phyloP scores from a whole-genome alignment of 345 rosid species.

The Linum usitatissimum region DNA sequence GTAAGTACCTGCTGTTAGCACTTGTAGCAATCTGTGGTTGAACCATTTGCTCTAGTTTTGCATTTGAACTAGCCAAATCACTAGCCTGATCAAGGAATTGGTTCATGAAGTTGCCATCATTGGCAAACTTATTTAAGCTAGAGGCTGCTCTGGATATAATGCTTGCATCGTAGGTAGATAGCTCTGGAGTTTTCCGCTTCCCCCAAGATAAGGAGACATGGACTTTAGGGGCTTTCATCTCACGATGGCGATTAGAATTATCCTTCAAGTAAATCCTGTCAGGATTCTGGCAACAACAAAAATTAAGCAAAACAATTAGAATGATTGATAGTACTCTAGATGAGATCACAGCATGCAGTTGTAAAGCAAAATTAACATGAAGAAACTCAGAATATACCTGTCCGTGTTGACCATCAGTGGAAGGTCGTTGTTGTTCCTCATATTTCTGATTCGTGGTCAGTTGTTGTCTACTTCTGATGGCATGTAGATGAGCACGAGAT shows the following conservation, averaged over 20 bases:
- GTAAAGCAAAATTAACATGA: no score
- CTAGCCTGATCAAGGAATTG: conserved; percentile 30
- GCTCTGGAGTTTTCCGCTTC: conserved; percentile 35
- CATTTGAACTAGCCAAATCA: conserved; percentile 20
- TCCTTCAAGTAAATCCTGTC: conserved; percentile 48
- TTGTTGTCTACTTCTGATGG: conserved; percentile 58
- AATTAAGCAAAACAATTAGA: no score
- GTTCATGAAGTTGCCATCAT: conserved; percentile 75
- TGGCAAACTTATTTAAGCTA: conserved; percentile 50
- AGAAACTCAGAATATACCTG: no score
- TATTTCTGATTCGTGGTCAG: conserved; percentile 27
- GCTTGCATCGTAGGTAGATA: conserved; percentile 37
- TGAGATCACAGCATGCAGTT: no score
- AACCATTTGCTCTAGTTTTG: conserved; percentile 38
- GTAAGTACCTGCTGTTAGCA: conserved; percentile 33
- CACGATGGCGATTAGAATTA: conserved; percentile 42
- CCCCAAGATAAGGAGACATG: conserved; percentile 67
- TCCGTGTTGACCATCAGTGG: conserved; percentile 21
- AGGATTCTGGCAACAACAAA: conserved; percentile 30
- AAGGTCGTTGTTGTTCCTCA: conserved; percentile 23
- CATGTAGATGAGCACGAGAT: conserved; percentile 77
- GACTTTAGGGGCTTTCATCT: conserved; percentile 61
- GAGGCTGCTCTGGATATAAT: conserved; percentile 41
- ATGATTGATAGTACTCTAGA: no score
- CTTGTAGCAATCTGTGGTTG: conserved; percentile 23